A percentile compares a stretch with the other conserved stretches of the same genome.
Conservation (phyloP, 139 green algal genomes). For the Chlorella sp. region DNA sequence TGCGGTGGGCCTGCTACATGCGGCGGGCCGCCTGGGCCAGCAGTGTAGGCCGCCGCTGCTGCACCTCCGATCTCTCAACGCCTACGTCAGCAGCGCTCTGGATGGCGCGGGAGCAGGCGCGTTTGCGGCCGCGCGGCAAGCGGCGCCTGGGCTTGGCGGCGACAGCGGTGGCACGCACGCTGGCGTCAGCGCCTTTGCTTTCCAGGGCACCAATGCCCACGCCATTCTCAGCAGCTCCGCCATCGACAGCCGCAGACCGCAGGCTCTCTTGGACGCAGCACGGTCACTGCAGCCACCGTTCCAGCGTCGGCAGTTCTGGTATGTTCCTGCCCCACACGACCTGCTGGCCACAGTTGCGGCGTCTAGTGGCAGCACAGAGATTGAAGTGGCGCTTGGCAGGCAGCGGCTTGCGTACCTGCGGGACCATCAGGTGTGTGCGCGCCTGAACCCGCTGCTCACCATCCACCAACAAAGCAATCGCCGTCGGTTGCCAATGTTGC, state of each 20-base stretch:
- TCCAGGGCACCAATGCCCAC: constrained; percentile 71
- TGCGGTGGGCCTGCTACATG: constrained; percentile 40
- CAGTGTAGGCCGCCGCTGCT: constrained; percentile 46
- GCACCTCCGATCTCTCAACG: constrained; percentile 70
- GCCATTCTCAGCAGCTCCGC: neutral
- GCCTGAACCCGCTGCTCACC: too few relatives aligned
- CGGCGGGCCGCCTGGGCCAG: constrained; percentile 23
- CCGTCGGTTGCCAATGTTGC: too few relatives aligned
- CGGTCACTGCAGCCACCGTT: neutral
- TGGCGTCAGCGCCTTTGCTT: constrained; percentile 60
- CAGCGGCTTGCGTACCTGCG: constrained; percentile 52
- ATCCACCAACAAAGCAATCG: too few relatives aligned
- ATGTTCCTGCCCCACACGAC: constrained; percentile 21
- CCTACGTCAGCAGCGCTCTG: constrained; percentile 50
- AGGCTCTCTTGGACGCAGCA: too few relatives aligned
- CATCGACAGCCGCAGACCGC: too few relatives aligned
- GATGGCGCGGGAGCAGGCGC: too few relatives aligned
- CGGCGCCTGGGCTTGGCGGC: too few relatives aligned
- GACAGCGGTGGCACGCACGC: too few relatives aligned
- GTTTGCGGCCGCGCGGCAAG: neutral
- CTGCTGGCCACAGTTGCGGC: constrained; percentile 26
- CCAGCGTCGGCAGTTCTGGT: constrained; percentile 11
- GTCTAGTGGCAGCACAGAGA: neutral
- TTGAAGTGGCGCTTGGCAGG: constrained; percentile 30
- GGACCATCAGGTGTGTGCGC: too few relatives aligned